Evolutionary conservation across 2,329 filamentous ascomycete genomes (phyloP), one percentile per base, ranked within the genome.

Genomic region (Orbilia brochopaga): DNA sequence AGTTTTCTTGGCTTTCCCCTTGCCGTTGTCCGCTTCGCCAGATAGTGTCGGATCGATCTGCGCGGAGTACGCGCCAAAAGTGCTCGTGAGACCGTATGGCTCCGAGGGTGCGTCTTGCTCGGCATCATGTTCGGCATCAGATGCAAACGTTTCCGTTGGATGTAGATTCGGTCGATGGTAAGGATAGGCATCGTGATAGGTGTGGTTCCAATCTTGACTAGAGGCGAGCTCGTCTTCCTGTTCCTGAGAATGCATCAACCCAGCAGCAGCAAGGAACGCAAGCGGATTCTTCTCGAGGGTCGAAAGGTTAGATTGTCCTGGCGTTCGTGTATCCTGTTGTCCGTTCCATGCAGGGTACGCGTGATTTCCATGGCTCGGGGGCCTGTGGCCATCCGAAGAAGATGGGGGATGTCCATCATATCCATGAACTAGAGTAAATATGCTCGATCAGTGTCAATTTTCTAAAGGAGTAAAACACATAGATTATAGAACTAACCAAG

Each of bases 191-290:
- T 70, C 53, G 8, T 63, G 66, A 37, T 70, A 70, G 15, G 53
- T 27, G 17, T 46, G 55, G 44, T 27, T 42, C 50, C 61, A 65
- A 17, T 61, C 61, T 37, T 58, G 21, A 11, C 8, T 15, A 19
- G 44, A 42, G 2, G 35, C 37, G 23, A 64, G 24, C 15, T 52
- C 69, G 37, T 65, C 37, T 23, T 65, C 62, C 40, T 73, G 56
- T 15, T 73, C 54, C 15, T 66, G 61, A 21, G 61, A 61, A 21
- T 57, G 67, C 53, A 67, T 72, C 10, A 75, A 63, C 17, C 74
- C 74, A 13, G 74, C 73, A n/a, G 74, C 74, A 17, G 74, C 74
- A 21, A 75, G 64, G 50, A 74, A 74, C 7, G 73, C 69, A 6
- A 74, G 19, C 10, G 73, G 73, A 24, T 74, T 73, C 54, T 59